These are phyloP conservation scores for Mycena rosella DNA, from an alignment of 768 basidiomycete genomes.

Conservation along the genomic window DNA sequence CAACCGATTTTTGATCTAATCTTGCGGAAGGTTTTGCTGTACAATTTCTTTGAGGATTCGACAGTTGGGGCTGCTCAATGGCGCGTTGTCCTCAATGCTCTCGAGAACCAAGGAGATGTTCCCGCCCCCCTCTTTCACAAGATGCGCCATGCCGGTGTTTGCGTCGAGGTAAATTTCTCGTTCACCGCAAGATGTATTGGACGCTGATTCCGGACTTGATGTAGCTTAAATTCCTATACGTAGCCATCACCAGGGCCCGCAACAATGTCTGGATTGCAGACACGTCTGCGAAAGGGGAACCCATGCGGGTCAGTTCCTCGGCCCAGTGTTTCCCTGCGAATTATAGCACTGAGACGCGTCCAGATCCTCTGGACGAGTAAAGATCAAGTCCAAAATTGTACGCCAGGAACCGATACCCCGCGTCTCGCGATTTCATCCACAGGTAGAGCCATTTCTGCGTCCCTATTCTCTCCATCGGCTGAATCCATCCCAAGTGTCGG, in stretches of 20 bases:
- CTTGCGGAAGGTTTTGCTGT: slow-evolving; percentile 70
- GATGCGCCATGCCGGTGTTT: slow-evolving; percentile 65
- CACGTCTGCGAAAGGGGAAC: slow-evolving; percentile 64
- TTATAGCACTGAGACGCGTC: background rate
- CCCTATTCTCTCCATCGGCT: background rate
- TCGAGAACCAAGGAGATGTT: slow-evolving; percentile 37
- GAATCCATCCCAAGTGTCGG: slow-evolving; percentile 39
- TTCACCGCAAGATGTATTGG: background rate
- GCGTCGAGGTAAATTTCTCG: slow-evolving; percentile 61
- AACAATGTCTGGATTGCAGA: slow-evolving; percentile 81
- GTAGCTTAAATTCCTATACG: slow-evolving; percentile 77
- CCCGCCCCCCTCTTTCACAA: slow-evolving; percentile 63
- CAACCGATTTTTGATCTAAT: background rate
- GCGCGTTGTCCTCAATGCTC: slow-evolving; percentile 66
- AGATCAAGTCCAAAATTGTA: slow-evolving; percentile 61
- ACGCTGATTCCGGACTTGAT: background rate
- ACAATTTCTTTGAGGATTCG: slow-evolving; percentile 83
- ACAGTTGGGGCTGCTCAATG: slow-evolving; percentile 63
- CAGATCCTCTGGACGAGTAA: slow-evolving; percentile 67
- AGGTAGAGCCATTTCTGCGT: slow-evolving; percentile 3
- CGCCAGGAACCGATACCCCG: slow-evolving; percentile 62
- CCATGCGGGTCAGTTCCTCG: slow-evolving; percentile 64
- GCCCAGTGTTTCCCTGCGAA: background rate
- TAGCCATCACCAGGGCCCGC: slow-evolving; percentile 77
- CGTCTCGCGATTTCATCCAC: slow-evolving; percentile 68